Evolutionary conservation across 2,329 filamentous ascomycete species (phyloP), one percentile per base, ranked within the genome.

Genomic region (Fusarium sp.): DNA sequence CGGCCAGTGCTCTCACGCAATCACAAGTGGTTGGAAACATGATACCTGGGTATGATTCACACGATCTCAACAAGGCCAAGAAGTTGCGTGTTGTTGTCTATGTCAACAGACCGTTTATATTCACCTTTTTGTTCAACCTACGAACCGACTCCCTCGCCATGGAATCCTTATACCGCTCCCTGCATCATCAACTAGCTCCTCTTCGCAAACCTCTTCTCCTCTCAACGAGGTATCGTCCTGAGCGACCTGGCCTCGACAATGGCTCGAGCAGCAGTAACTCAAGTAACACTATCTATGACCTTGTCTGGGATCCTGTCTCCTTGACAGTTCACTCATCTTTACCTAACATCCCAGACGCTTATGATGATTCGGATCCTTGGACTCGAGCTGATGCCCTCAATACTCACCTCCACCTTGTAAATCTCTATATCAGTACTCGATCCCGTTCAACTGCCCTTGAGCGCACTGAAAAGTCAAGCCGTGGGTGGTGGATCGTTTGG

Each of bases 31-130:
- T 77, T 24, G 78, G 79, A 18, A 78, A 76, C 32, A 76, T 78
- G 71, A 67, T 78, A 14, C 76, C 76, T 4, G 76, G 77, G 12
- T 78, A 75, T 46, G 72, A 75, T 54, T 77, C 77, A 4, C 86
- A 86, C 69, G 85, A 88, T 69, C 79, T 81, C 61, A 87, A 85
- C 75, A 87, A 87, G 74, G 81, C 83, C 4, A 83, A 84, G 62
- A 88, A 86, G 71, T 78, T 94, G 44, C 87, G 90, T 1, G 90
- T 93, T 2, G 86, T 94, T 9, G 86, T 94, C 52, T 94, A 94
- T 75, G 87, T 91, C 47, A 89, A 90, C 77, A 87, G 86, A 25
- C 93, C 93, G 0, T 95, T 95, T 79, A 87, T 95, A 49, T 94
- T 92, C 77, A 87, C 90, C 2, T 91, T 96, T 65, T 82, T 96